Base-by-base conservation (phyloP, 192 early-diverging fungal genomes). In the Coemansia sp. region DNA sequence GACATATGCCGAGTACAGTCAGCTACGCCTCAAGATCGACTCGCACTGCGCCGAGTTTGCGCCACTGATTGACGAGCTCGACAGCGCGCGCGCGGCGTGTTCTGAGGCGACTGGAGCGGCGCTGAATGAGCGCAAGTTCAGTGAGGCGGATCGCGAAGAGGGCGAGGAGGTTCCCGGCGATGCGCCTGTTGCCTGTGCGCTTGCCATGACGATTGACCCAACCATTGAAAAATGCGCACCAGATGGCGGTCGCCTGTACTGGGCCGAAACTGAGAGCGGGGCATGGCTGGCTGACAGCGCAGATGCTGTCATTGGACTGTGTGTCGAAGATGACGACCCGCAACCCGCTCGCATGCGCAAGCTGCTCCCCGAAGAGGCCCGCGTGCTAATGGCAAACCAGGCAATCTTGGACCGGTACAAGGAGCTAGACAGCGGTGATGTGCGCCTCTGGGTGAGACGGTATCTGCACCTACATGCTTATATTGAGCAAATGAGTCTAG, bases 151-250 rank as follows among this genome's bases (percentile, higher is more conserved):
- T 29, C 78, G 70, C 19, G 78, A 83, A 39, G 80, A 77, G 36
- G 80, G 80, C 59, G 75, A 83, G 64, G 80, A 74, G 56, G 32
- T 74, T 7, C 68, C 62, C 1, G 65, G 69, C 12, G 69, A 74
- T 27, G 32, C 42, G 24, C 31, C 59, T 0, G 45, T 31, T 24
- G 54, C 41, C 17, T 36, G 32, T 25, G 70, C 35, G 63, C 62
- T 67, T 41, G 54, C 62, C 10, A 60, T 76, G 64, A 41, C 62
- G 4, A 42, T 69, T 3, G 63, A 57, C 14, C 59, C 65, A 10
- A 45, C 67, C 11, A 24, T 22, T 11, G 60, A 54, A 24, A 73
- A 82, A 45, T 73, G 63, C 56, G 17, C 70, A 32, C 45, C 66
- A 2, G 61, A 69, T 39, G 79, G 79, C 2, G 22, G 54, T 14